A percentile compares a stretch with the other conserved stretches of the same genome.
Evolutionary conservation across 768 basidiomycete species (phyloP).

Genomic region (Lactarius sp.): DNA sequence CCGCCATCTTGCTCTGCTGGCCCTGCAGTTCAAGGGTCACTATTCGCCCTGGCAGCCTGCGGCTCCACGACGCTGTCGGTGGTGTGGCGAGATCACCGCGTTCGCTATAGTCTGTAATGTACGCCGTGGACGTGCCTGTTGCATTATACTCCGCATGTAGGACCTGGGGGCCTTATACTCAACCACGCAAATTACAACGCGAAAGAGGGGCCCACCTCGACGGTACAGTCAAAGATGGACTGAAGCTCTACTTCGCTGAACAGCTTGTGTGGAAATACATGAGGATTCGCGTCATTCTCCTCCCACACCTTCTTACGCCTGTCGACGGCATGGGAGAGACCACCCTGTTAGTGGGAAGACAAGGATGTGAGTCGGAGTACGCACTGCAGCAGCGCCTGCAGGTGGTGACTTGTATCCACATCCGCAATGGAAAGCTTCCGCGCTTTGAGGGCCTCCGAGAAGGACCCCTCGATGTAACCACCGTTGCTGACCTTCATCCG

Average conservation of each 20-base stretch:
- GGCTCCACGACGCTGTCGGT: slow-evolving; percentile 12
- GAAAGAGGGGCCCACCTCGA: slow-evolving; percentile 18
- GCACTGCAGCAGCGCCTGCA: slow-evolving; percentile 21
- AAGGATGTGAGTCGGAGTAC: neutral
- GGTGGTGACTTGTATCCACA: slow-evolving; percentile 1
- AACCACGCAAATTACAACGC: neutral
- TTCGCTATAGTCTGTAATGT: slow-evolving; percentile 23
- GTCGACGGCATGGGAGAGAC: neutral
- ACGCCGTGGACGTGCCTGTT: slow-evolving; percentile 12
- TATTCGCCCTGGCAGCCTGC: slow-evolving; percentile 5
- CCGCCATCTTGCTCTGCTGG: slow-evolving; percentile 21
- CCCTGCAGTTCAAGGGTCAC: slow-evolving; percentile 21
- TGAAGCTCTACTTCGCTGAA: slow-evolving; percentile 16
- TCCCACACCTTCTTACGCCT: slow-evolving; percentile 26
- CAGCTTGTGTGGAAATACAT: slow-evolving; percentile 23
- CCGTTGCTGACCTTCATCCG: slow-evolving; percentile 17
- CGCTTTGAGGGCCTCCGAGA: slow-evolving; percentile 21
- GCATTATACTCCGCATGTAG: slow-evolving; percentile 19
- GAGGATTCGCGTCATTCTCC: slow-evolving; percentile 19
- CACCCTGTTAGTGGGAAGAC: neutral
- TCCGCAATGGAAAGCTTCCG: slow-evolving; percentile 17
- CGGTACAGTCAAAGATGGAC: slow-evolving; percentile 23
- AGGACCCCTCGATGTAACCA: slow-evolving; percentile 22
- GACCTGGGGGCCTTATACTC: slow-evolving; percentile 8
- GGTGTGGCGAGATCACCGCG: slow-evolving; percentile 19